Evolutionary conservation across 768 basidiomycete genomes (phyloP).

Genomic region (Suillus hirtellus): DNA sequence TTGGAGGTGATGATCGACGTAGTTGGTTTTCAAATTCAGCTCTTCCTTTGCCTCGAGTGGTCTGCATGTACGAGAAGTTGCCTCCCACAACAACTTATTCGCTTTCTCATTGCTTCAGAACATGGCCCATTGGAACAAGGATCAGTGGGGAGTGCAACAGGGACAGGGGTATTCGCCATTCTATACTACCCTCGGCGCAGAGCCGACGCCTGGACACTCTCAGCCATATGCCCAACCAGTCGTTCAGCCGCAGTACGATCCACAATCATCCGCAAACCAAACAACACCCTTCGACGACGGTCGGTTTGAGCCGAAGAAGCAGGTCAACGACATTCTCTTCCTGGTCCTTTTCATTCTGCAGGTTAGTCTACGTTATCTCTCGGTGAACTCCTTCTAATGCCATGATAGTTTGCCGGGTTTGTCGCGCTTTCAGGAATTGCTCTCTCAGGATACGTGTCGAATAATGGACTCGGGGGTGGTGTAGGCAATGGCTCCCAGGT

Average conservation of each 20-base stretch:
- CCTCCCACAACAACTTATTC: not conserved
- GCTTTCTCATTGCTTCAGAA: not conserved
- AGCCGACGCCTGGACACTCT: constrained; percentile 24
- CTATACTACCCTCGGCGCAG: constrained; percentile 3
- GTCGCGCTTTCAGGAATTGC: constrained; percentile 66
- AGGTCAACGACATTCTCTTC: constrained; percentile 71
- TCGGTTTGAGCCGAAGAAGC: constrained; percentile 68
- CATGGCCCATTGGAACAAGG: constrained; percentile 22
- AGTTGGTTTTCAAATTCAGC: constrained; percentile 4
- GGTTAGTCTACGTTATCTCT: constrained; percentile 35
- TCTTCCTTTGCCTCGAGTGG: constrained; percentile 6
- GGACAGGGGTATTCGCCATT: constrained; percentile 14
- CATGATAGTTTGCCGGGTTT: constrained; percentile 61
- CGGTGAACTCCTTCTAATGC: not conserved
- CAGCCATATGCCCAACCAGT: constrained; percentile 27
- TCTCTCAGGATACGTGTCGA: constrained; percentile 58
- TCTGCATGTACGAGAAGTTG: not conserved
- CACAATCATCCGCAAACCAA: constrained; percentile 32
- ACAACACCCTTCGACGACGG: constrained; percentile 61
- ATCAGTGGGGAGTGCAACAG: constrained; percentile 23
- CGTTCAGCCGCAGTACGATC: constrained; percentile 25
- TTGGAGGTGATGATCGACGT: not conserved
- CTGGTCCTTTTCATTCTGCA: constrained; percentile 71
- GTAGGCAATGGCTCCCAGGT: constrained; percentile 50
- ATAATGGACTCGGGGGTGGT: constrained; percentile 73